Conservation (phyloP, 345 rosid genomes). For the Moricandia moricandioides region DNA sequence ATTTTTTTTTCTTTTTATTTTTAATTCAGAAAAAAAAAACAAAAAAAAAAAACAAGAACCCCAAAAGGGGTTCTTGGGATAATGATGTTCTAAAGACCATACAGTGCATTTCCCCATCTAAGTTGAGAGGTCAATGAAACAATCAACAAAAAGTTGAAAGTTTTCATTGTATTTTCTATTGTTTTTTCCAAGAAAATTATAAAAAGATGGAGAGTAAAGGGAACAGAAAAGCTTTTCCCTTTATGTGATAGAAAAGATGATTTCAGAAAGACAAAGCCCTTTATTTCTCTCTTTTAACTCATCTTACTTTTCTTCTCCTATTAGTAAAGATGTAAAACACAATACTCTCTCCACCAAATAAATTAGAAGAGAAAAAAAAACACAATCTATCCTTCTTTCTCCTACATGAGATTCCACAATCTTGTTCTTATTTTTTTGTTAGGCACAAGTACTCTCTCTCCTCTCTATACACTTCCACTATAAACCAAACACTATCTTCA, state of each 20-base stretch:
- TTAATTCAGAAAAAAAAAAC: too few species aligned
- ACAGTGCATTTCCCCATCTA: constrained; percentile 33
- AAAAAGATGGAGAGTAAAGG: constrained; percentile 11
- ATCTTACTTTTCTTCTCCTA: constrained; percentile 28
- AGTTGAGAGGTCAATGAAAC: constrained; percentile 41
- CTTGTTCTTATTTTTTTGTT: constrained; percentile 26
- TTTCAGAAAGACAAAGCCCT: constrained; percentile 26
- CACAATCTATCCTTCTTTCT: constrained; percentile 28
- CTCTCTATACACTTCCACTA: constrained; percentile 17
- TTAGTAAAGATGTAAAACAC: constrained; percentile 27
- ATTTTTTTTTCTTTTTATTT: too few species aligned
- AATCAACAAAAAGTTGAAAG: constrained; percentile 33
- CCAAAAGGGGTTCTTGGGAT: too few species aligned
- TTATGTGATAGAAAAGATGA: constrained; percentile 19
- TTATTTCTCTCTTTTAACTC: constrained; percentile 33
- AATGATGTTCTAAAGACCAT: too few species aligned
- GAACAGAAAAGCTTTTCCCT: constrained; percentile 25
- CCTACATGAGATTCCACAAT: constrained; percentile 35
- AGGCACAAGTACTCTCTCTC: constrained; percentile 7
- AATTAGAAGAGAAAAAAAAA: constrained; percentile 1
- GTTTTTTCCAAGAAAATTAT: constrained; percentile 19
- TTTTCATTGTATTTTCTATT: constrained; percentile 14
- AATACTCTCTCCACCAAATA: constrained; percentile 7
- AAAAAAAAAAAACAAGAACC: too few species aligned
- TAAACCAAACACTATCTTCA: background rate